These are phyloP conservation scores for Botryosphaeria dothidea DNA, from an alignment of 2,329 filamentous ascomycete genomes.

Conservation along the genomic window DNA sequence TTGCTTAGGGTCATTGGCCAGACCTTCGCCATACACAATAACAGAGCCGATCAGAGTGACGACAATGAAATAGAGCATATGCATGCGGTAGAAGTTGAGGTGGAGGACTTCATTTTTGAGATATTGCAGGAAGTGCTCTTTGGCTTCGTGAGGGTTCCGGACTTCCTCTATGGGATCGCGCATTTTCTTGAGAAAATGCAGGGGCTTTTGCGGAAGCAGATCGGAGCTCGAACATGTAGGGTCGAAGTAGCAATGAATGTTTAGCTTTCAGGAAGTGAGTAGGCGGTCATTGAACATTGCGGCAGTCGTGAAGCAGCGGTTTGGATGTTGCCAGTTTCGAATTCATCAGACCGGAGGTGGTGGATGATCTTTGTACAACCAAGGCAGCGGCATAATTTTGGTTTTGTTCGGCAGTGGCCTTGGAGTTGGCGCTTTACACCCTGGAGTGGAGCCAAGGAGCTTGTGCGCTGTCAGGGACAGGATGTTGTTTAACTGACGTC, in stretches of 20 bases:
- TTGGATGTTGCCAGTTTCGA: too few species aligned
- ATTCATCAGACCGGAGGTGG: neutral
- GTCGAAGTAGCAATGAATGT: neutral
- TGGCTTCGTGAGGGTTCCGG: conserved; percentile 10
- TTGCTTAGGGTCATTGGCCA: conserved; percentile 26
- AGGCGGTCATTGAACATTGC: neutral
- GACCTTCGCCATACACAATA: conserved; percentile 32
- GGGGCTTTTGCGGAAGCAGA: too few species aligned
- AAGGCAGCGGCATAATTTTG: neutral
- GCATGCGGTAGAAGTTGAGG: conserved; percentile 22
- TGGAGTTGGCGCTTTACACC: neutral
- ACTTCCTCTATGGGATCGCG: neutral
- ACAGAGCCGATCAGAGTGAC: conserved; percentile 30
- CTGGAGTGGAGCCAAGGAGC: neutral
- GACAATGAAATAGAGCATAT: conserved; percentile 34
- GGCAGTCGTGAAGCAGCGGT: too few species aligned
- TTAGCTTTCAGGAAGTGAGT: neutral
- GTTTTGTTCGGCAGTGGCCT: neutral
- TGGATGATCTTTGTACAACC: neutral
- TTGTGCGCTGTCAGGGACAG: neutral
- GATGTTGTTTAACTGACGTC: neutral
- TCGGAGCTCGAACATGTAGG: neutral
- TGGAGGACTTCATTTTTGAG: conserved; percentile 17
- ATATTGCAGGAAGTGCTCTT: conserved; percentile 16
- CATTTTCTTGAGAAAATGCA: neutral